phyloP scores from a whole-genome alignment of 108 stramenopile genomes.

The Pseudonitzschia pungens region DNA sequence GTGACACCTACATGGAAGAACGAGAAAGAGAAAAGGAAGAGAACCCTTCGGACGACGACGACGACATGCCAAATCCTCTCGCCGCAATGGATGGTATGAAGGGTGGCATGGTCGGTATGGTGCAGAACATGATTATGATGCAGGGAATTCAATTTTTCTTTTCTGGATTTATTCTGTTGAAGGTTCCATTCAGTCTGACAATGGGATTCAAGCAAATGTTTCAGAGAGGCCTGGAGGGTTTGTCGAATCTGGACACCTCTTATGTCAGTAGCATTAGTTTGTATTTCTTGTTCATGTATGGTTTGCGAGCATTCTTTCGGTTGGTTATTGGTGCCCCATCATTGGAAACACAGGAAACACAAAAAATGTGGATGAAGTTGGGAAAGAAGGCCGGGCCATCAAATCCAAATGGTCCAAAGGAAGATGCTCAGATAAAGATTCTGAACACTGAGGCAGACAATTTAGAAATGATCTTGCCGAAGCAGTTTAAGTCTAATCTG shows the following conservation, averaged over 20 bases:
- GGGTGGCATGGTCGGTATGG: conserved; percentile 94
- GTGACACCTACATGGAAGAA: conserved; percentile 36
- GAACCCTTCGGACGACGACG: conserved; percentile 41
- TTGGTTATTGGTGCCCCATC: conserved; percentile 89
- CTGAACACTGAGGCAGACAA: conserved; percentile 80
- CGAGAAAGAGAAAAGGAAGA: conserved; percentile 32
- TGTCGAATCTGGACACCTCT: conserved; percentile 88
- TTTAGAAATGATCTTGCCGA: conserved; percentile 74
- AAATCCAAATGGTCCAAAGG: conserved; percentile 32
- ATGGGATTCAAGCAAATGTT: conserved; percentile 97
- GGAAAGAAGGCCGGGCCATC: conserved; percentile 44
- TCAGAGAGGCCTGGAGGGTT: conserved; percentile 88
- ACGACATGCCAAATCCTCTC: conserved; percentile 46
- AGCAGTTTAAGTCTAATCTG: conserved; percentile 56
- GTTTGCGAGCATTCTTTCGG: conserved; percentile 88
- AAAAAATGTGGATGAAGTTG: conserved; percentile 47
- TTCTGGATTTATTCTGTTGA: conserved; percentile 90
- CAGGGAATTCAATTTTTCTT: conserved; percentile 96
- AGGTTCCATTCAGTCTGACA: conserved; percentile 95
- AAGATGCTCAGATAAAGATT: conserved; percentile 42
- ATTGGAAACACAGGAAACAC: conserved; percentile 59
- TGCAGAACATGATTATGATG: conserved; percentile 99
- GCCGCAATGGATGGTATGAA: conserved; percentile 66
- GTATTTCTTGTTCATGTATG: conserved; percentile 99
- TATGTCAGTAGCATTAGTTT: conserved; percentile 92